Evolutionary conservation across 768 basidiomycete species (phyloP), one percentile per base, ranked within the genome.

Genomic region (Mycena galopus): DNA sequence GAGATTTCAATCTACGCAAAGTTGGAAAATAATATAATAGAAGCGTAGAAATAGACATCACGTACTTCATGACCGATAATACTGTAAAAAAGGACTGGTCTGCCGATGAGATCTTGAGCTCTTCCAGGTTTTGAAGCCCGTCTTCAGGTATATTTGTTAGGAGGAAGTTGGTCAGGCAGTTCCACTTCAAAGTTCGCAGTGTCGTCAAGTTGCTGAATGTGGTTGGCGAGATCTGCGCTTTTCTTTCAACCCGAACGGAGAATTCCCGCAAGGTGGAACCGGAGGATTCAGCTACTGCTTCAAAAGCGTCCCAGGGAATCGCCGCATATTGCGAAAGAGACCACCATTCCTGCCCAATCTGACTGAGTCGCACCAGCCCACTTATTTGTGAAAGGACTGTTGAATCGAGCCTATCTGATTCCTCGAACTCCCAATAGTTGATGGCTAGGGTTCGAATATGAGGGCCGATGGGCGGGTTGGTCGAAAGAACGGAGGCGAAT

Each of bases 241-340:
- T 10, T 17, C 19, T 7, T 2, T 12, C 16, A 30, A 50, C 21
- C 21, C 29, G 57, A 6, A 12, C 17, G 17, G 42, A 67, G 30
- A 42, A 51, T 67, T 67, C 32, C 3, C 57, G 42, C 14, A 67
- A 29, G 16, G 44, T 50, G 8, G 66, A 35, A 23, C 67, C 67
- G 12, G 67, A 61, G 7, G 2, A 9, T 30, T 55, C 33, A 5
- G 39, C 60, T 29, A 69, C 17, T 6, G 44, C 30, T 30, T 55
- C 60, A 33, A 69, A 69, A n/a, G 51, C 53, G 30, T 37, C 19
- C 67, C 67, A 69, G 4, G 67, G 21, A 25, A 69, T 42, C 30
- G 27, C 2, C 4, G 3, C 5, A 11, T 67, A n/a, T 12, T 12
- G 23, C 14, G 50, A 16, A 53, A 17, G 21, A 19, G 0, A 35